Evolutionary conservation across 1,139 yeast genomes (phyloP), one percentile per base, ranked within the genome.

Genomic region (Spathaspora sp.): DNA sequence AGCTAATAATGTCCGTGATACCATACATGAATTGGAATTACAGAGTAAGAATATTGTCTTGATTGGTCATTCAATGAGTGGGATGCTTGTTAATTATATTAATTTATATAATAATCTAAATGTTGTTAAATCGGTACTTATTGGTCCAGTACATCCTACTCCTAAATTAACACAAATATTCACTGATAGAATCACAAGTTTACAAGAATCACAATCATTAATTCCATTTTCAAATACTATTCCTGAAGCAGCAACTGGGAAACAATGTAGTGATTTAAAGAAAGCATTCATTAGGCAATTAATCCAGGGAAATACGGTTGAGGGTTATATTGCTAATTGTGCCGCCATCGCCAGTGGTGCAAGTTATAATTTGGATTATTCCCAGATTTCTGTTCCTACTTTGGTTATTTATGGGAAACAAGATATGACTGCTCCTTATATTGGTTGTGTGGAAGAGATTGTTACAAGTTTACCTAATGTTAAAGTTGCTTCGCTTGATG

Each of bases 51-150:
- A 51, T 11, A 41, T 58, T 4, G 49, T 53, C 8, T 44, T 62
- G n/a, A 58, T 62, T 11, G 67, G 67, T 3, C 67, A 62, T 46
- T 62, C 67, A 2, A 62, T 63, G 65, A 63, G 66, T 2, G 67
- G 67, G 1, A 57, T 63, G 62, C 51, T 60, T 18, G 60, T 61
- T 10, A 54, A 55, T 45, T 56, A 56, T 41, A 43, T 53, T 16
- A 47, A 49, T 20, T 44, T 46, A 17, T 36, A 36, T 20, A 27
- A 43, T 9, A 42, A 45, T 17, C 20, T 53, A 36, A 33, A 36
- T 17, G 49, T 58, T 15, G 54, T 54, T 13, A 51, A 50, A 33
- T 45, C 44, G 23, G 54, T 63, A 5, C 49, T 60, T 16, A 44
- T 63, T 33, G 64, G 63, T 13, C 65, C 67, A 4, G 62, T 63